Evolutionary conservation across 495 filamentous ascomycete genomes (phyloP), one percentile per base, ranked within the genome.

Genomic region (Penicillium dipodomyicola): DNA sequence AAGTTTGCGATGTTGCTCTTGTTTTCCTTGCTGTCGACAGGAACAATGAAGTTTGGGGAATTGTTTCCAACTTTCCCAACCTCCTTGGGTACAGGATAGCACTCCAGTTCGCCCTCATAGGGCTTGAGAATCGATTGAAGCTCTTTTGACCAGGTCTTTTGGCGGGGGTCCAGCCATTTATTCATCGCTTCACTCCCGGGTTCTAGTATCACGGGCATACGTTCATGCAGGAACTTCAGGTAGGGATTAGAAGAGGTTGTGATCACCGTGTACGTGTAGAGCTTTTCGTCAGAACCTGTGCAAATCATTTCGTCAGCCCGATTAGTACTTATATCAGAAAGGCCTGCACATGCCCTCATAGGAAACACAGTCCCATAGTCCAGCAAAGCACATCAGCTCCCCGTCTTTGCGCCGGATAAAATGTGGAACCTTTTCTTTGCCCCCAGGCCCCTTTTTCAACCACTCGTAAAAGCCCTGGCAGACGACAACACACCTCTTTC

Each of bases 1-100:
- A 95, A 97, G 66, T 95, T 96, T 14, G 87, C 89, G 68, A 98
- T 97, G 57, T 91, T 95, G 39, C 76, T 82, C 75, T 95, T 96
- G 64, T 96, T 96, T 65, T 92, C 89, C 48, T 80, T 86, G 69
- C 87, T 91, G 61, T 85, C 79, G 42, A 96, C 73, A 0, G 92
- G 92, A 2, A 96, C 76, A 39, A 97, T 82, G 67, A 97, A 96
- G 2, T 76, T 79, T 0, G 87, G 84, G 17, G 86, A 90, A 67
- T 96, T 89, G 59, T 96, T 96, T n/a, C 93, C 92, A 2, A 96
- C 94, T 73, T 96, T 97, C 0, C 92, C 92, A 0, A 98, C 94
- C 12, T 94, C 92, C 67, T 89, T 90, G 44, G 80, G 82, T 2
- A 98, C 94, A 14, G 86, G 82, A 67, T 96, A 97, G 27, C 87